Conservation (phyloP, 768 basidiomycete genomes). For the Suillus plorans region DNA sequence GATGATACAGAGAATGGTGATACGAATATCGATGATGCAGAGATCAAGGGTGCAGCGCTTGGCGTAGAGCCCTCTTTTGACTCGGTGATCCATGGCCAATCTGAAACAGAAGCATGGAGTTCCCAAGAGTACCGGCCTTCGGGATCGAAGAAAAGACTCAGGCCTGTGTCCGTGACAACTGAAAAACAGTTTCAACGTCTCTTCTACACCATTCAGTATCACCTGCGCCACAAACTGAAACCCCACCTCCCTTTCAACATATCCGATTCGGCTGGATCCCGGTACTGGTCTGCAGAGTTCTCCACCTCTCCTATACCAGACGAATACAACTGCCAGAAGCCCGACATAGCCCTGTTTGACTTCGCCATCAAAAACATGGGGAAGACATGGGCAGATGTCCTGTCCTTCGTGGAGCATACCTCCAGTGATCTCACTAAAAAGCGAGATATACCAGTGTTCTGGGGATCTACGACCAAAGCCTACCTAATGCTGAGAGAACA, state of each 20-base stretch:
- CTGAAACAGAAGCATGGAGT: not conserved
- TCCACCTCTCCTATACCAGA: not conserved
- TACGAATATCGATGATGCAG: no score
- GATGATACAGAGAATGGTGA: not conserved
- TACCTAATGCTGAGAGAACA: not conserved
- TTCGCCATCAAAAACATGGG: no score
- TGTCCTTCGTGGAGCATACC: not conserved
- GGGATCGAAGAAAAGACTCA: no score
- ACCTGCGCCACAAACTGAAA: not conserved
- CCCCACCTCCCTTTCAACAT: not conserved
- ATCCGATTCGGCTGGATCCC: not conserved
- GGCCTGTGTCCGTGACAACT: no score
- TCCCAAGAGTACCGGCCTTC: not conserved
- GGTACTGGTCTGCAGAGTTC: not conserved
- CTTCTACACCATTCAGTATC: not conserved
- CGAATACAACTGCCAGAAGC: not conserved
- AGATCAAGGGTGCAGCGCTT: no score
- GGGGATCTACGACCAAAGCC: not conserved
- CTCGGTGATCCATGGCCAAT: not conserved
- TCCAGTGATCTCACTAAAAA: not conserved
- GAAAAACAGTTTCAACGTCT: not conserved
- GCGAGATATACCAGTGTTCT: not conserved
- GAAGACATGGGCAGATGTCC: not conserved
- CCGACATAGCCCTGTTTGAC: not conserved
- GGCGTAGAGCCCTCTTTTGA: no score